These are phyloP conservation scores for Monosporascus sp. DNA, from an alignment of 2,329 filamentous ascomycete genomes.

Conservation along the genomic window DNA sequence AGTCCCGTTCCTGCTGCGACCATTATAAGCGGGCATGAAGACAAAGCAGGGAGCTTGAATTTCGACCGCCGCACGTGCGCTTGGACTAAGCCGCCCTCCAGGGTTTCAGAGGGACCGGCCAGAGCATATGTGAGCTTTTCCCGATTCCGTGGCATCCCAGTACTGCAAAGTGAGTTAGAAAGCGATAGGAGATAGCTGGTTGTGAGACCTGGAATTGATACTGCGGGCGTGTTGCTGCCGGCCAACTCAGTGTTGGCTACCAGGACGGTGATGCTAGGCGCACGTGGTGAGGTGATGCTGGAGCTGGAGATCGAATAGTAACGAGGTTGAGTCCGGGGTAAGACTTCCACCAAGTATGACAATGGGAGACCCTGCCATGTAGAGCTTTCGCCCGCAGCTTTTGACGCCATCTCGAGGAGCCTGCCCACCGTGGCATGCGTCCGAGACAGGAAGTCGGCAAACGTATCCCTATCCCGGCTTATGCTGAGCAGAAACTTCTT, in stretches of 20 bases:
- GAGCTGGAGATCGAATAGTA: conserved; percentile 56
- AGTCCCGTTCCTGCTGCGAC: conserved; percentile 45
- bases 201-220: conserved; percentile 1
- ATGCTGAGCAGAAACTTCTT: conserved; percentile 25
- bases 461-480: conserved; percentile 27
- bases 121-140: neutral
- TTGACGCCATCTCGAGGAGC: conserved; percentile 24
- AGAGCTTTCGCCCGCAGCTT: conserved; percentile 5
- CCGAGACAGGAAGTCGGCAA: conserved; percentile 21
- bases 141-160: neutral
- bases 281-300: conserved; percentile 33
- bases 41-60: conserved; percentile 37
- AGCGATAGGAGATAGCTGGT: conserved; percentile 2
- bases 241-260: conserved; percentile 25
- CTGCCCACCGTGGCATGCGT: conserved; percentile 33
- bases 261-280: conserved; percentile 35
- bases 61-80: conserved; percentile 30
- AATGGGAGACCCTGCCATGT: conserved; percentile 40
- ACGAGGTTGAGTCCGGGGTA: conserved; percentile 51
- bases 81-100: neutral
- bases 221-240: neutral
- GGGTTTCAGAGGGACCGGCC: neutral
- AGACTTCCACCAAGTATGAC: conserved; percentile 47
- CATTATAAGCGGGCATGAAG: conserved; percentile 43
- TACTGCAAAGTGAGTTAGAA: neutral